Evolutionary conservation across 495 filamentous ascomycete species (phyloP), one percentile per base, ranked within the genome.

Genomic region (Symbiotaphrina buchneri): DNA sequence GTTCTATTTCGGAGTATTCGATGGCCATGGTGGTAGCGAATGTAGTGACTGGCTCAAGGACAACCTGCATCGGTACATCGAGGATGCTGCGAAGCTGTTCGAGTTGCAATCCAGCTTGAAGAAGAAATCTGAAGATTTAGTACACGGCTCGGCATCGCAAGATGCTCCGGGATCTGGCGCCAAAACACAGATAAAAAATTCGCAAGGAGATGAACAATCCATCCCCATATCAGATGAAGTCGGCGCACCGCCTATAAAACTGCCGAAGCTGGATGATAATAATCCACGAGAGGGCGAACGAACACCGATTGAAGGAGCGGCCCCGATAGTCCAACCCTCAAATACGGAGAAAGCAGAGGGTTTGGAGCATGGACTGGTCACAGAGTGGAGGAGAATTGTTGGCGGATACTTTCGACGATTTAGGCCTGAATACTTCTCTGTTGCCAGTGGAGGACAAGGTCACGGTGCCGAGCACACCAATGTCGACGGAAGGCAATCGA

Each of bases 1-100:
- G 5, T 97, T 97, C 51, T 97, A 95, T 48, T 97, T 91, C 52
- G 81, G 66, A 2, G 71, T 95, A 0, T 97, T 95, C 43, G 87
- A 97, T 54, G 87, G 87, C 14, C 87, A 97, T 56, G 87, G 87
- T 14, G 87, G 87, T 11, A 63, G 56, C 20, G 79, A 94, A 42
- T 95, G 87, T 45, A 85, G 77, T 45, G 66, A 68, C 11, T 95
- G 90, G 39, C 51, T 94, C 31, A 69, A 74, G 35, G 75, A 93
- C 29, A 58, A 71, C 31, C 60, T 97, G 36, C 87, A 95, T 48
- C 65, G 70, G 11, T 91, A 91, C 44, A 69, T 97, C 26, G 85
- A 97, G 47, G 64, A 79, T 37, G 63, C 76, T 0, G 74, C 74
- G 1, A 53, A 57, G 34, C 54, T 70, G 31, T 87, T 95, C 44